These are phyloP conservation scores for Trichosporon ovoides DNA, from an alignment of 1,284 basidiomycete species.

Conservation along the genomic window DNA sequence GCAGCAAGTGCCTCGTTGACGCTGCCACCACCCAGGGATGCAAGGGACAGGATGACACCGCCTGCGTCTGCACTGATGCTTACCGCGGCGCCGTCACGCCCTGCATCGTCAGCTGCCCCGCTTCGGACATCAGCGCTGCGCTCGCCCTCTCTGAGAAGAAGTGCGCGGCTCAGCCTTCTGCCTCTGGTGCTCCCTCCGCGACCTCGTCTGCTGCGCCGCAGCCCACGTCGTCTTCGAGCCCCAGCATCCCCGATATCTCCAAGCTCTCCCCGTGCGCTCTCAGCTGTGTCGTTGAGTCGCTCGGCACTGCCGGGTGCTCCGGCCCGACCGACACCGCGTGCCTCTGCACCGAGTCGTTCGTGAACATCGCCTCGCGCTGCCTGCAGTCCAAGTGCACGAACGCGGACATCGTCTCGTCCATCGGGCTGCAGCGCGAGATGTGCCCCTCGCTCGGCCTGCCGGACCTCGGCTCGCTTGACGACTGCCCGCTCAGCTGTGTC, in stretches of 20 bases:
- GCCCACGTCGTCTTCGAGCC: background rate
- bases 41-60: background rate
- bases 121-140: conserved; percentile 1
- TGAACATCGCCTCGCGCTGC: conserved; percentile 1
- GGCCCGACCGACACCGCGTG: conserved; percentile 10
- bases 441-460: conserved; percentile 12
- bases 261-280: conserved; percentile 4
- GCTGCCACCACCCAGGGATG: conserved; percentile 4
- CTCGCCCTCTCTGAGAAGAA: conserved; percentile 1
- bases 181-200: no score
- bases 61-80: conserved; percentile 5
- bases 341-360: conserved; percentile 8
- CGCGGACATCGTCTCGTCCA: background rate
- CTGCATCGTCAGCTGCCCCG: conserved; percentile 1
- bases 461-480: background rate
- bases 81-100: background rate
- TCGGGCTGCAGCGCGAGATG: background rate
- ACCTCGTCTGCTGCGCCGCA: background rate
- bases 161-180: background rate
- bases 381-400: background rate
- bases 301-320: conserved; percentile 5
- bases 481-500: background rate
- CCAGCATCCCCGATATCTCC: conserved; percentile 2
- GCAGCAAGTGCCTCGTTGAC: background rate
- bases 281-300: conserved; percentile 1